phyloP scores from a whole-genome alignment of 176 grass and related monocot species.

The Chrysopogon serrulatus region DNA sequence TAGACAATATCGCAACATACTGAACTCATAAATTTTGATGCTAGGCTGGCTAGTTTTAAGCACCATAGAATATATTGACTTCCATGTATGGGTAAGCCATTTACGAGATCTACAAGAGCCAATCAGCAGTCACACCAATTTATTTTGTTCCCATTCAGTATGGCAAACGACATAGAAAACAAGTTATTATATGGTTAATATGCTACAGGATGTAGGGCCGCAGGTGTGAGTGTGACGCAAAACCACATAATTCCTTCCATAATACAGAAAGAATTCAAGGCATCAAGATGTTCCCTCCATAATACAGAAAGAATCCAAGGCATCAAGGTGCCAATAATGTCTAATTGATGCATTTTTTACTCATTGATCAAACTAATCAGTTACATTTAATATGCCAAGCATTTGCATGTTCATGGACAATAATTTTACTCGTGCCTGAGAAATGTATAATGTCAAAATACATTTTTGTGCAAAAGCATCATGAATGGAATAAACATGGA shows the following conservation, averaged over 20 bases:
- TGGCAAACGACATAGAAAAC: neutral
- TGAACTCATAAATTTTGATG: neutral
- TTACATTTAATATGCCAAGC: neutral
- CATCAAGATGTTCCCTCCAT: neutral
- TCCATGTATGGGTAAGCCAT: conserved; percentile 4
- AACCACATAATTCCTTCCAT: neutral
- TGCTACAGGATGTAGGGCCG: neutral
- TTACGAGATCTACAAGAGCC: neutral
- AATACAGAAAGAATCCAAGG: neutral
- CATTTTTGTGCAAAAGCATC: neutral
- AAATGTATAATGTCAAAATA: neutral
- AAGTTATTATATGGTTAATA: neutral
- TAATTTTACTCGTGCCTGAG: neutral
- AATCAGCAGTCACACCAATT: neutral
- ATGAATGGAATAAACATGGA: neutral
- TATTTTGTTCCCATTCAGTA: neutral
- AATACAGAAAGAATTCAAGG: neutral
- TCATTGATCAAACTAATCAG: neutral
- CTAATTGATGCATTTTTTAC: neutral
- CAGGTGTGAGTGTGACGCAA: neutral
- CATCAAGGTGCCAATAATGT: neutral
- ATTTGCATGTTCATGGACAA: neutral
- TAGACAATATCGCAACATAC: conserved; percentile 22
- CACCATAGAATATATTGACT: neutral
- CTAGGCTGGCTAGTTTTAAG: neutral